Conservation (phyloP, 805 yeast species). For the Candida stauntonica region DNA sequence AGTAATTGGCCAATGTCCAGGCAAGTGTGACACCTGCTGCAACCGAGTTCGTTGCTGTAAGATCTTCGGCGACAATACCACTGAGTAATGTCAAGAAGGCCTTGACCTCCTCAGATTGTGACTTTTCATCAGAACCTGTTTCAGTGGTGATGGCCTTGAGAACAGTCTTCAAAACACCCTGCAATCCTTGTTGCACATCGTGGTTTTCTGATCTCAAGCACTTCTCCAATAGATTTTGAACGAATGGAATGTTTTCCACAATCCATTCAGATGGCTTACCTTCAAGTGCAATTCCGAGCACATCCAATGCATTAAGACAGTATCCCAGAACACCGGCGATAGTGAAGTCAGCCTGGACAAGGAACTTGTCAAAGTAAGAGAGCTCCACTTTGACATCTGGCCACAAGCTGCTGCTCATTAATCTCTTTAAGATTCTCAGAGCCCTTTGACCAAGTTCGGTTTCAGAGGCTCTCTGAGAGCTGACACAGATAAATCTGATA, state of each 20-base stretch:
- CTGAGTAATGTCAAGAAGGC: conserved; percentile 57
- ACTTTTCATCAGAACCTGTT: conserved; percentile 41
- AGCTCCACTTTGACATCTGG: conserved; percentile 84
- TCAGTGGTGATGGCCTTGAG: conserved; percentile 58
- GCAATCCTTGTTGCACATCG: conserved; percentile 81
- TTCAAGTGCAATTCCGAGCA: conserved; percentile 74
- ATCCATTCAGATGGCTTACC: conserved; percentile 81
- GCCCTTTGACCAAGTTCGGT: conserved; percentile 80
- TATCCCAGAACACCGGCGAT: conserved; percentile 68
- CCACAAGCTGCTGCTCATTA: conserved; percentile 76
- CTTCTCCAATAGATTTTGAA: conserved; percentile 73
- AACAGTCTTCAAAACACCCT: conserved; percentile 66
- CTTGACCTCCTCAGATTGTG: conserved; percentile 58
- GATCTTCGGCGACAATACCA: conserved; percentile 73
- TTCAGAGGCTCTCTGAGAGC: conserved; percentile 80
- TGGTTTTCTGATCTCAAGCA: conserved; percentile 79
- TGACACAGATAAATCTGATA: conserved; percentile 81
- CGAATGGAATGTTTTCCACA: conserved; percentile 57
- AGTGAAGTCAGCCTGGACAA: conserved; percentile 71
- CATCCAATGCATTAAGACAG: conserved; percentile 88
- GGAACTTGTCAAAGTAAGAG: conserved; percentile 81
- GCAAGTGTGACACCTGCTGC: conserved; percentile 83
- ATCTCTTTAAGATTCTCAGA: conserved; percentile 65
- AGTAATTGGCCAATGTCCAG: conserved; percentile 74
- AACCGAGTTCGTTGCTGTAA: conserved; percentile 65